Percentiles rank a stretch among this genome's conserved stretches.
Conservation (phyloP, 2,329 filamentous ascomycete species). For the Hypocreales sp. region DNA sequence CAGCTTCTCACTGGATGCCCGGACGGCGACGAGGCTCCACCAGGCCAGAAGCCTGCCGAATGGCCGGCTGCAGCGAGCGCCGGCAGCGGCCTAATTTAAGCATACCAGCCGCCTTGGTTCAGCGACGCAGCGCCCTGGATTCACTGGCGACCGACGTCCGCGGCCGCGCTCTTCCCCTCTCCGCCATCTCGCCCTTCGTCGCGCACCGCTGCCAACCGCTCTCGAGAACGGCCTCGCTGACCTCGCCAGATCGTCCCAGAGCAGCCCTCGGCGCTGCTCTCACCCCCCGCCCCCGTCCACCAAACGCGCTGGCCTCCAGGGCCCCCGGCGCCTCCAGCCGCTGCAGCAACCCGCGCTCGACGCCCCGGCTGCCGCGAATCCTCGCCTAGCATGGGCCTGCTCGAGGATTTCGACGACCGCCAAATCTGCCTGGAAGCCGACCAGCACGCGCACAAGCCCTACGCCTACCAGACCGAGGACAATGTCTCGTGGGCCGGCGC, state of each 20-base stretch:
- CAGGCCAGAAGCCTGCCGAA: too few relatives aligned
- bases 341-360: background rate
- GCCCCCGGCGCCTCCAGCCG: conserved; percentile 1
- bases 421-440: conserved; percentile 45
- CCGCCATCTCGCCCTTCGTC: conserved; percentile 1
- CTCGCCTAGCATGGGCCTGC: conserved; percentile 55
- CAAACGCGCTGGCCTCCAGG: background rate
- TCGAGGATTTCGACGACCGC: conserved; percentile 54
- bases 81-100: too few relatives aligned
- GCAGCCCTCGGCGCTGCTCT: conserved; percentile 10
- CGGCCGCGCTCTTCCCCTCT: too few relatives aligned
- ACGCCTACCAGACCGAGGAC: conserved; percentile 80
- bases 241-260: too few relatives aligned
- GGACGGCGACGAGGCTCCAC: too few relatives aligned
- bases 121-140: too few relatives aligned
- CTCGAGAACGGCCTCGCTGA: too few relatives aligned
- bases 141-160: too few relatives aligned
- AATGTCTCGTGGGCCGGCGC: conserved; percentile 84
- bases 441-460: conserved; percentile 47
- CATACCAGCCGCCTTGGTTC: too few relatives aligned
- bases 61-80: too few relatives aligned
- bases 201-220: too few relatives aligned
- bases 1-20: too few relatives aligned
- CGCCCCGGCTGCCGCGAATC: conserved; percentile 8
- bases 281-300: conserved; percentile 5